Conservation (phyloP, 2,329 filamentous ascomycete species). For the Sclerotinia spermophila region DNA sequence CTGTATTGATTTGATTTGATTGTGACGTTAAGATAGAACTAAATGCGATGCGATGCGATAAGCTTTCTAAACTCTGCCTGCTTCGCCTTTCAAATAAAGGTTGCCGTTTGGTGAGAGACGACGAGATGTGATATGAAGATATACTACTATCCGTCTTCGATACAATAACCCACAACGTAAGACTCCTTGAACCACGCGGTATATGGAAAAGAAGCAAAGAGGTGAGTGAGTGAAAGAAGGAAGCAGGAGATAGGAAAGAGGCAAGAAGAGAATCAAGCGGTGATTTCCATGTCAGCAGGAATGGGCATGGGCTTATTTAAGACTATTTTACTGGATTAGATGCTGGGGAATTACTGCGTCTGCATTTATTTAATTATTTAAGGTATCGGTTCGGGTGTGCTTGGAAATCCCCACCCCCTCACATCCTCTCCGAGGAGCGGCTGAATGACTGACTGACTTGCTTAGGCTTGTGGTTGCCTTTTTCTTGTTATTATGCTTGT, state of each 20-base stretch:
- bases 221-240: not conserved
- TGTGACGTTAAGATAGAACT: slow-evolving; percentile 4
- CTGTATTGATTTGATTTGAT: not conserved
- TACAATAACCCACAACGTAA: not conserved
- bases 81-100: not conserved
- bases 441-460: slow-evolving; percentile 1
- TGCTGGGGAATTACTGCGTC: not conserved
- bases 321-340: slow-evolving; percentile 4
- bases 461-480: not conserved
- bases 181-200: not conserved
- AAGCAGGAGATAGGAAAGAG: not conserved
- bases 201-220: not conserved
- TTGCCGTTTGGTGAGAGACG: not conserved
- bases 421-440: not conserved
- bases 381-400: not conserved
- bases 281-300: slow-evolving; percentile 33
- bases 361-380: not conserved
- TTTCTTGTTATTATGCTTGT: not conserved
- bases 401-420: not conserved
- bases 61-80: not conserved
- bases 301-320: slow-evolving; percentile 32
- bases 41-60: slow-evolving; percentile 4
- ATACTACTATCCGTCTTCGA: not conserved
- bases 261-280: not conserved
- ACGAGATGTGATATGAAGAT: not conserved